Conservation (phyloP, 2,329 filamentous ascomycete species). For the Leptographium procerum region DNA sequence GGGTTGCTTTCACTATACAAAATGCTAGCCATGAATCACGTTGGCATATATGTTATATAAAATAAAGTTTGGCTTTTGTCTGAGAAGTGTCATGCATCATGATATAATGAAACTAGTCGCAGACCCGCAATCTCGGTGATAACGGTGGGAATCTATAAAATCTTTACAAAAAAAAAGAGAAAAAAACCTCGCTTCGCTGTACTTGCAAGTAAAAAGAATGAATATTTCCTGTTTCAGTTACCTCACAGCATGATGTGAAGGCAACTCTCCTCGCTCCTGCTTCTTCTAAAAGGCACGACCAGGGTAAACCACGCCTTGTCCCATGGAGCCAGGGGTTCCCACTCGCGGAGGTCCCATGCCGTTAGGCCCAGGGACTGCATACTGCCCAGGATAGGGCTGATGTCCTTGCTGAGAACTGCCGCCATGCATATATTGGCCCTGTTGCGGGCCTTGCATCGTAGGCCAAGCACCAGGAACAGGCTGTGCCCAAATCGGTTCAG, state of each 20-base stretch:
- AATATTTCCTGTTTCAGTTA: neutral
- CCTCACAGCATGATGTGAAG: neutral
- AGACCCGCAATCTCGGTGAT: neutral
- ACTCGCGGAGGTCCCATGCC: constrained; percentile 11
- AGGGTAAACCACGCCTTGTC: constrained; percentile 17
- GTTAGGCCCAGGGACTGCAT: constrained; percentile 13
- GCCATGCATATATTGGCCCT: constrained; percentile 5
- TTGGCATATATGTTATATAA: neutral
- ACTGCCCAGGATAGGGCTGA: neutral
- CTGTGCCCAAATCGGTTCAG: neutral
- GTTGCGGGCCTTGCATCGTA: constrained; percentile 6
- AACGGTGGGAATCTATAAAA: neutral
- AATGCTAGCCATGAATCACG: neutral
- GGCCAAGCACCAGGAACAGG: constrained; percentile 6
- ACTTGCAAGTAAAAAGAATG: neutral
- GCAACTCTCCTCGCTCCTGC: neutral
- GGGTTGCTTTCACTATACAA: neutral
- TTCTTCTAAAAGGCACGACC: constrained; percentile 21
- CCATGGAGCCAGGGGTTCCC: constrained; percentile 11
- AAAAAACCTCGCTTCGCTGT: neutral
- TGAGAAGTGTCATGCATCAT: neutral
- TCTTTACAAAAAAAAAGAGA: neutral
- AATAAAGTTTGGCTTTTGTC: neutral
- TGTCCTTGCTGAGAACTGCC: neutral
- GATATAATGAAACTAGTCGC: neutral